These are phyloP conservation scores for Apiotrichum sp. DNA, from an alignment of 1,284 basidiomycete genomes.

Conservation along the genomic window DNA sequence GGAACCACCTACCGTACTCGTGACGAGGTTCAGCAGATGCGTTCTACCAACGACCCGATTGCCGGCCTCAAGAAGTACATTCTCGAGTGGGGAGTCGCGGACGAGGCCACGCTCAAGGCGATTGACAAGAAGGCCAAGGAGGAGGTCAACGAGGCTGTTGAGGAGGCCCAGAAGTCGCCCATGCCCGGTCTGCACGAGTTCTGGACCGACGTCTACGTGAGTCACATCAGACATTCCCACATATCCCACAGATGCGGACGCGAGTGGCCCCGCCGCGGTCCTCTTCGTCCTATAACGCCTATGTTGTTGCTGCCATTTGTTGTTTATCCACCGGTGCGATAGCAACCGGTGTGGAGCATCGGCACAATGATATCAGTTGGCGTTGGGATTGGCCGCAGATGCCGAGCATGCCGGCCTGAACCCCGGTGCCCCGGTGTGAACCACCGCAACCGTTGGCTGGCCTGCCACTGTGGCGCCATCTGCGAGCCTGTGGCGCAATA, in stretches of 20 bases:
- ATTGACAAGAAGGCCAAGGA: slow-evolving; percentile 92
- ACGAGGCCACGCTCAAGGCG: slow-evolving; percentile 68
- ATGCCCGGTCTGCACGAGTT: slow-evolving; percentile 70
- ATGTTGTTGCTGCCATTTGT: no score
- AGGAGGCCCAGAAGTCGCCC: slow-evolving; percentile 84
- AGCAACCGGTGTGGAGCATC: neutral
- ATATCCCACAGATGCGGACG: slow-evolving; percentile 97
- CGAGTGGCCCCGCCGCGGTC: slow-evolving; percentile 90
- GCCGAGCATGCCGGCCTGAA: neutral
- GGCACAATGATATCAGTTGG: no score
- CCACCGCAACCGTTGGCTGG: no score
- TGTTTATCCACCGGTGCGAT: no score
- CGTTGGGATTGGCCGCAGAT: no score
- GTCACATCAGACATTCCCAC: slow-evolving; percentile 45
- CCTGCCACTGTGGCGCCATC: neutral
- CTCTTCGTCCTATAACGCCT: no score
- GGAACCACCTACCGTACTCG: slow-evolving; percentile 98
- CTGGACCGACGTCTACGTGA: slow-evolving; percentile 80
- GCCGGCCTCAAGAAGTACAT: slow-evolving; percentile 76
- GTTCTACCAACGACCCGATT: slow-evolving; percentile 88
- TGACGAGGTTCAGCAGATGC: slow-evolving; percentile 96
- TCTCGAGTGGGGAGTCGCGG: slow-evolving; percentile 90
- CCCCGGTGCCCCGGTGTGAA: no score
- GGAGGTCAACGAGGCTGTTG: slow-evolving; percentile 84
- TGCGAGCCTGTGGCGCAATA: no score